A percentile compares a stretch with the other conserved stretches of the same genome.
These are phyloP conservation scores for Canavalia gladiata DNA, from an alignment of 306 rosid species.

Conservation along the genomic window DNA sequence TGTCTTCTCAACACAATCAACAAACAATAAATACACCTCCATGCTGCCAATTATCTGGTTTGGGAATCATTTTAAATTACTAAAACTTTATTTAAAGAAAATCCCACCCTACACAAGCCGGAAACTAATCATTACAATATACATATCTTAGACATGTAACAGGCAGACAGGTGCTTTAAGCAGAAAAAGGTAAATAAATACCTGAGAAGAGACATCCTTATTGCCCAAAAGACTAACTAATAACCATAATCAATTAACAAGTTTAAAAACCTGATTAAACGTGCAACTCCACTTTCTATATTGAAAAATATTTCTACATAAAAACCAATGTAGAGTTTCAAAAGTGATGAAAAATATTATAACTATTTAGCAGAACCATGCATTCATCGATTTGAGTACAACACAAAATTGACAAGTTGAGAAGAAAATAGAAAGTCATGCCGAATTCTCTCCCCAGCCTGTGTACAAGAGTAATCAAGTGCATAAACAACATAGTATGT, in stretches of 20 bases:
- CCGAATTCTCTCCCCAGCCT: slow-evolving; percentile 2
- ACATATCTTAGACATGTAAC: slow-evolving; percentile 19
- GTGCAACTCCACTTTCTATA: slow-evolving; percentile 4
- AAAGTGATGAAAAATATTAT: slow-evolving; percentile 26
- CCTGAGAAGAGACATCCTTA: slow-evolving; percentile 30
- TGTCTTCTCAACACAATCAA: slow-evolving; percentile 30
- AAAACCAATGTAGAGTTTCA: slow-evolving; percentile 29
- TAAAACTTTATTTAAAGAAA: slow-evolving; percentile 32
- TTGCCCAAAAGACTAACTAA: slow-evolving; percentile 13
- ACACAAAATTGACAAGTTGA: background rate
- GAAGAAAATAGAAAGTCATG: slow-evolving; percentile 9
- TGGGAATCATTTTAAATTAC: slow-evolving; percentile 31
- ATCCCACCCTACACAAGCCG: slow-evolving; percentile 6
- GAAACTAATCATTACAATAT: slow-evolving; percentile 36
- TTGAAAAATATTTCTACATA: background rate
- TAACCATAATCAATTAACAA: background rate
- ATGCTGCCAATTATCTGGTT: slow-evolving; percentile 11
- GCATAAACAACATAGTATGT: slow-evolving; percentile 10
- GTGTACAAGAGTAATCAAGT: background rate
- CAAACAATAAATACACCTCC: slow-evolving; percentile 19
- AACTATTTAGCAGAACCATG: slow-evolving; percentile 40
- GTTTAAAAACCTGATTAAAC: slow-evolving; percentile 23
- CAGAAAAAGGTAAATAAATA: slow-evolving; percentile 20
- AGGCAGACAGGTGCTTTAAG: slow-evolving; percentile 1
- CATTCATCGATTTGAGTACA: slow-evolving; percentile 8